Evolutionary conservation across 2,329 filamentous ascomycete species (phyloP).

Genomic region (Ilyonectria robusta): DNA sequence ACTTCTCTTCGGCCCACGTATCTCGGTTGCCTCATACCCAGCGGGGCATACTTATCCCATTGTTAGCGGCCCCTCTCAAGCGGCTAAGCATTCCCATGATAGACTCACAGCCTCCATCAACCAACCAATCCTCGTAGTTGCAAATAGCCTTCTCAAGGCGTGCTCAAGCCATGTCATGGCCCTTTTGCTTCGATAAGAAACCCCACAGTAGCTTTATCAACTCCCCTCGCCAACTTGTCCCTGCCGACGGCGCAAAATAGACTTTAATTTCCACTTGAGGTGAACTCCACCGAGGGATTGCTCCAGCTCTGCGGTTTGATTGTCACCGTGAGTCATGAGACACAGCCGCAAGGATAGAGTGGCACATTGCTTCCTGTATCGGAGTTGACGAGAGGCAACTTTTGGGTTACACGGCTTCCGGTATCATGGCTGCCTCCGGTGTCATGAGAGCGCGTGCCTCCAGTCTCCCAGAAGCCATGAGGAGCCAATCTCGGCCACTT

Average conservation of each 20-base stretch:
- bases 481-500: neutral
- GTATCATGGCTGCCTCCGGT: neutral
- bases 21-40: neutral
- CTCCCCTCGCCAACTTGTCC: neutral
- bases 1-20: constrained; percentile 8
- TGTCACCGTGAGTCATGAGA: constrained; percentile 7
- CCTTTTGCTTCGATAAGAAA: neutral
- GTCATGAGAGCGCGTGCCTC: neutral
- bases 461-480: neutral
- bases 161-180: neutral
- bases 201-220: neutral
- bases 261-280: neutral
- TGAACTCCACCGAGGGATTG: neutral
- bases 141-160: constrained; percentile 9
- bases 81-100: neutral
- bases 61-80: neutral
- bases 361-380: neutral
- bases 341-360: neutral
- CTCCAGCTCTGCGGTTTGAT: neutral
- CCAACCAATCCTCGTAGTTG: constrained; percentile 7
- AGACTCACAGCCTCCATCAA: neutral
- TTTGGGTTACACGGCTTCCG: neutral
- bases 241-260: constrained; percentile 20
- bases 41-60: neutral
- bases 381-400: neutral